Evolutionary conservation across 345 rosid species (phyloP), one percentile per base, ranked within the genome.

Genomic region (Zanthoxylum bungeanum): DNA sequence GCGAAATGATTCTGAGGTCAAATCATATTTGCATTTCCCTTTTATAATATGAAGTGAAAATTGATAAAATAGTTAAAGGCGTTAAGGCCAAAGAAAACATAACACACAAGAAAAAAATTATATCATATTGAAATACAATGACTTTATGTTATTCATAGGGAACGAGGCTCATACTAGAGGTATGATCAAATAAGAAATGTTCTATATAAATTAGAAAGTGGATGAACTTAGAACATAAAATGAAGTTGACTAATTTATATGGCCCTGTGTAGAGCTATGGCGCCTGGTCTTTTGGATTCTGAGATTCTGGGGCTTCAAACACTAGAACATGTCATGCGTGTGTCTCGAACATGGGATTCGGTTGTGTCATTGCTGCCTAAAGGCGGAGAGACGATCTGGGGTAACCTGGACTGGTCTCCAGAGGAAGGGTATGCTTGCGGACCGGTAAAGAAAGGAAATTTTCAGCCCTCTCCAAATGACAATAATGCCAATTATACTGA

Each of bases 321-420:
- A 21, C 73, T 85, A 5, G 83, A 86, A 61, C 89, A 88, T 72
- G 74, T 84, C 51, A 67, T 89, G 87, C 64, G 84, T n/a, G 71
- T 91, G 66, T 44, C 80, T 73, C 82, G 92, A 74, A 92, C 92
- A 24, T 89, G 96, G 96, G 96, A 92, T 76, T 88, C 97, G 1
- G 27, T 76, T 16, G 72, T 85, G 33, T 87, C 93, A 9, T 76
- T 89, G 83, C 19, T 92, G 68, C 96, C 93, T 39, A 90, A 90
- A 73, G 96, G 97, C 3, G 93, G 97, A 77, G 93, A 92, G 69
- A 67, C 84, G 30, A 81, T 90, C 22, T 90, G 93, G 98, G 93
- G 93, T 1, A 64, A 78, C 83, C 63, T 82, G 76, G 91, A 92
- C 52, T 80, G 84, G 77, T 83, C 87, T 9, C 86, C 85, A 3